A percentile compares a stretch with the other conserved stretches of the same genome.
phyloP scores from a whole-genome alignment of 108 stramenopile species.

The Cyclotella atomus region DNA sequence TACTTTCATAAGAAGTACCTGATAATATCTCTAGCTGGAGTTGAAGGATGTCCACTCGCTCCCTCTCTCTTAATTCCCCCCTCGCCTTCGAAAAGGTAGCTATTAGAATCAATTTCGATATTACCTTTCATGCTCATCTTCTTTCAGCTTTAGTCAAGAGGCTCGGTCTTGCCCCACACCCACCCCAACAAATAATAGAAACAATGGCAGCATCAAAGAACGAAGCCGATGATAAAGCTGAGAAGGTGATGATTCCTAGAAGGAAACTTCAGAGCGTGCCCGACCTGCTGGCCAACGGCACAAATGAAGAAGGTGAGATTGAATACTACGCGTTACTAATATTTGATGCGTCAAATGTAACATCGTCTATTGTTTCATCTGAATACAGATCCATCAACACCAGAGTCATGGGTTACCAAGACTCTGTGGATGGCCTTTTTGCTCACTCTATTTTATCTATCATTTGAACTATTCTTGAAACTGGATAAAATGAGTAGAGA shows the following conservation, averaged over 20 bases:
- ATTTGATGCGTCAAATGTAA: no score
- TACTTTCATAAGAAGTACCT: no score
- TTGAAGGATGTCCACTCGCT: no score
- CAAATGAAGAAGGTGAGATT: conserved; percentile 8
- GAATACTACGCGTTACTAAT: background rate
- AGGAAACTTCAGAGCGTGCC: conserved; percentile 36
- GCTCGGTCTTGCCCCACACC: no score
- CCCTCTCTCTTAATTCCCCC: no score
- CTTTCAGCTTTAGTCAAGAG: no score
- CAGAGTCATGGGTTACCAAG: conserved; percentile 9
- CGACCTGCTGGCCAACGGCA: conserved; percentile 25
- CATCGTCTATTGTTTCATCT: no score
- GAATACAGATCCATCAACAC: conserved; percentile 15
- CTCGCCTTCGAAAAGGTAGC: no score
- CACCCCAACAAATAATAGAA: no score
- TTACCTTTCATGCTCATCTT: no score
- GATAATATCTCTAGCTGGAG: no score
- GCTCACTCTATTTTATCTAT: conserved; percentile 17
- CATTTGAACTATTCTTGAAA: conserved; percentile 16
- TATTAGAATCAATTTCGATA: no score
- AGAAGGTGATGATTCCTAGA: conserved; percentile 32
- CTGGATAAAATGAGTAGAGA: conserved; percentile 4
- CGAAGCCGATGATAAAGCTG: background rate
- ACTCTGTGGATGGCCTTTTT: conserved; percentile 15
- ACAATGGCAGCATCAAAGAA: background rate